Base-by-base conservation (phyloP, 1,284 basidiomycete species). In the Irpex sp. region DNA sequence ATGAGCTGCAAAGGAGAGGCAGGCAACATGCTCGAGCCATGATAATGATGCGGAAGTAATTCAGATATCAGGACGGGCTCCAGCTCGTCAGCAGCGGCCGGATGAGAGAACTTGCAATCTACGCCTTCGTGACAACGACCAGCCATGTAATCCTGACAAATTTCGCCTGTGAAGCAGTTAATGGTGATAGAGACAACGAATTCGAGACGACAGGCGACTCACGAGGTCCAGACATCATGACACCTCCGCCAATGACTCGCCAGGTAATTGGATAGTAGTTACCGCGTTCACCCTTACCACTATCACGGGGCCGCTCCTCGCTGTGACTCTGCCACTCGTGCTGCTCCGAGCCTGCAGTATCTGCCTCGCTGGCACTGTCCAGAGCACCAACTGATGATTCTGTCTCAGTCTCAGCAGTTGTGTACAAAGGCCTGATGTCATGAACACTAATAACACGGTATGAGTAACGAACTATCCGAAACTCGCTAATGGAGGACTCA, bases 161-260 rank as follows among this genome's bases (percentile, higher is more conserved):
- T 57, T 64, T 76, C 68, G 37, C 81, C 80, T 81, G 53, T 21
- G 43, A 49, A 64, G 8, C 39, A 11, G 8, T 50, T 37, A 11
- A 26, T 54, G 39, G 37, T 51, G 15, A 13, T 15, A 15, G 15
- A 35, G 37, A 35, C 43, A 5, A 53, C 7, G 57, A 15, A 8
- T 26, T 17, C 43, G 11, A 47, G 11, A 31, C 53, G 21, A 57
- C 2, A 17, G 31, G 31, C 31, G 19, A 72, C 78, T 65, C 67
- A 78, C 79, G 68, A 35, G 71, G 69, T 6, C 81, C 81, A 57
- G 81, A 74, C 74, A 82, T 77, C 79, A 77, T 81, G 33, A 83
- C 81, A 2, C 80, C 81, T 11, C 80, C 80, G 3, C 81, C 79
- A 26, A 82, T 77, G 13, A 82, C 79, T 43, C 80, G 75, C 81